phyloP scores from a whole-genome alignment of 1,139 yeast species.

The Candida tunisiensis region DNA sequence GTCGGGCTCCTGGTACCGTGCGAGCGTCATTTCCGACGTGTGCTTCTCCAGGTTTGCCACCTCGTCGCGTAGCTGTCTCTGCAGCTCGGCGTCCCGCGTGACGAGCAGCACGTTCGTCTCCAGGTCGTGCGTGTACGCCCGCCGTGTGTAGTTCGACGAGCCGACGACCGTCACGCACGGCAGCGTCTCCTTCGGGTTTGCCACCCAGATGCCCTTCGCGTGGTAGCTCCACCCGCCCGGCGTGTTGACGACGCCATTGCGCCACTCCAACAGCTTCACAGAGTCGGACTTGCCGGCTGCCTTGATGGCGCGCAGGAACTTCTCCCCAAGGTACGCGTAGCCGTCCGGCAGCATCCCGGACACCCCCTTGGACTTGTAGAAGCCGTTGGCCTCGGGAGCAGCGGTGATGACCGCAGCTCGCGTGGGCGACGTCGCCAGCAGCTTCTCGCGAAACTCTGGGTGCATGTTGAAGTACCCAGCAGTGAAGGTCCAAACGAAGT shows the following conservation, averaged over 20 bases:
- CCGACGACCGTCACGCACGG: constrained; percentile 79
- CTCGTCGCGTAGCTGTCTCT: constrained; percentile 42
- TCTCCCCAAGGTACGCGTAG: constrained; percentile 58
- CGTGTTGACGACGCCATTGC: constrained; percentile 65
- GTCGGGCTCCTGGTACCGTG: constrained; percentile 45
- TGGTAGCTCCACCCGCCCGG: constrained; percentile 93
- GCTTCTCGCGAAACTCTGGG: constrained; percentile 48
- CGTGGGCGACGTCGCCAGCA: constrained; percentile 39
- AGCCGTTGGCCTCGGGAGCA: constrained; percentile 81
- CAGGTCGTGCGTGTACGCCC: constrained; percentile 77
- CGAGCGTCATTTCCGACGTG: constrained; percentile 33
- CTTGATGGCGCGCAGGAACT: constrained; percentile 42
- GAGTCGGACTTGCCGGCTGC: constrained; percentile 26
- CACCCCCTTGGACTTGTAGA: constrained; percentile 70
- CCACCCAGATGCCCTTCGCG: constrained; percentile 93
- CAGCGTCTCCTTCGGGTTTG: constrained; percentile 28
- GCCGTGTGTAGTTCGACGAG: constrained; percentile 79
- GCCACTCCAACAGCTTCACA: constrained; percentile 68
- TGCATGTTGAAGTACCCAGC: constrained; percentile 95
- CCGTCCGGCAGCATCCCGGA: constrained; percentile 79
- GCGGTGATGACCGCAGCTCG: constrained; percentile 72
- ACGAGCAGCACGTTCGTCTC: constrained; percentile 74
- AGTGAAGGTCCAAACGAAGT: constrained; percentile 70
- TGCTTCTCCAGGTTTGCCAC: constrained; percentile 40
- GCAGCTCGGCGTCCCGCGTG: constrained; percentile 49